phyloP scores from a whole-genome alignment of 2,329 filamentous ascomycete species.

The Ascochyta rabiei region DNA sequence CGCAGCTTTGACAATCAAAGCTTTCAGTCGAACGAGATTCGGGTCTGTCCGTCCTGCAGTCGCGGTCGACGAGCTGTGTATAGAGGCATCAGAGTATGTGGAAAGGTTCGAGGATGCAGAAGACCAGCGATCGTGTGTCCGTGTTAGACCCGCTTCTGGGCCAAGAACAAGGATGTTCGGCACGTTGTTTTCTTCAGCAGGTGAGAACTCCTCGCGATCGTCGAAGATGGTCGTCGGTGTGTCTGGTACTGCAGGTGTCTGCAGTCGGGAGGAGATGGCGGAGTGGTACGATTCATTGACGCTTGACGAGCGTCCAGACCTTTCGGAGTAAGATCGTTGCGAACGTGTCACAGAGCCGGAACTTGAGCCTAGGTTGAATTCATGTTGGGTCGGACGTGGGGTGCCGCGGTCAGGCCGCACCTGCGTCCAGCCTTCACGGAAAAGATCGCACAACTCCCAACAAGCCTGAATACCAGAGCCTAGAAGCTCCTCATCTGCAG shows the following conservation, averaged over 20 bases:
- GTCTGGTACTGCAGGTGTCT: slow-evolving; percentile 65
- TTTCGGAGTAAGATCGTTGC: slow-evolving; percentile 42
- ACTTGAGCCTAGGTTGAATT: slow-evolving; percentile 58
- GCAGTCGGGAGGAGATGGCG: slow-evolving; percentile 48
- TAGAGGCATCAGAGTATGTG: slow-evolving; percentile 73
- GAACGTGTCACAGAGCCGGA: slow-evolving; percentile 45
- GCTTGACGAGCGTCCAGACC: slow-evolving; percentile 50
- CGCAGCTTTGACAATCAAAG: slow-evolving; percentile 81
- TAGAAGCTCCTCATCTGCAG: slow-evolving; percentile 80
- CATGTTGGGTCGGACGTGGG: slow-evolving; percentile 78
- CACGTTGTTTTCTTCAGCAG: slow-evolving; percentile 72
- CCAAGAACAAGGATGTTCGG: slow-evolving; percentile 90
- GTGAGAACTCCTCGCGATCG: slow-evolving; percentile 77
- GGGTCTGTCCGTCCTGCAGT: slow-evolving; percentile 72
- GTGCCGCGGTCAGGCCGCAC: slow-evolving; percentile 85
- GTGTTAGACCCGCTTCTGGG: slow-evolving; percentile 61
- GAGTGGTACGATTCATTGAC: slow-evolving; percentile 55
- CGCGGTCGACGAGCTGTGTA: slow-evolving; percentile 72
- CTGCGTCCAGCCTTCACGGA: slow-evolving; percentile 89
- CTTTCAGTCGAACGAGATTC: slow-evolving; percentile 77
- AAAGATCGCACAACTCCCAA: slow-evolving; percentile 93
- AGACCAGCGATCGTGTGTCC: slow-evolving; percentile 74
- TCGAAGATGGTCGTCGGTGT: slow-evolving; percentile 96
- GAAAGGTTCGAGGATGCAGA: slow-evolving; percentile 77
- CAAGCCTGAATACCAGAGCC: slow-evolving; percentile 90